These are phyloP conservation scores for Anacardium occidentale DNA, from an alignment of 345 rosid genomes.

Conservation along the genomic window DNA sequence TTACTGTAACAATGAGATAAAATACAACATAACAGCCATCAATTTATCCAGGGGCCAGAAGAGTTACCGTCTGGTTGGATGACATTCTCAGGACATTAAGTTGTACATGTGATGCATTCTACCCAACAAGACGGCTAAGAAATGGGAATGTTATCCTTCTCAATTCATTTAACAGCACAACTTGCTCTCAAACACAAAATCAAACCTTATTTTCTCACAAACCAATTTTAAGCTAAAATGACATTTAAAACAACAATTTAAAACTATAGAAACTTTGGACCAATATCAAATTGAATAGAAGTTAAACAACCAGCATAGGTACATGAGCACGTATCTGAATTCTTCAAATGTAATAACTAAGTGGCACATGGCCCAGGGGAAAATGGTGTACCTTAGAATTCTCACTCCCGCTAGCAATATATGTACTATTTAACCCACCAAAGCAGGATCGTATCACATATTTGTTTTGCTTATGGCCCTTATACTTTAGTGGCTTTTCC, in stretches of 20 bases:
- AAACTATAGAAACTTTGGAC: neutral
- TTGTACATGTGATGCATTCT: neutral
- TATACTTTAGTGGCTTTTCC: conserved; percentile 53
- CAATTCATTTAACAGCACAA: neutral
- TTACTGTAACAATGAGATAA: neutral
- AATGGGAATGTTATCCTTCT: neutral
- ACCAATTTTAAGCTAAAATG: neutral
- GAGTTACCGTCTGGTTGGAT: neutral
- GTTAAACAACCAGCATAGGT: neutral
- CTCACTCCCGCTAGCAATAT: conserved; percentile 92
- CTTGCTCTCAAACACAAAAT: conserved; percentile 1
- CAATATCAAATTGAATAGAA: neutral
- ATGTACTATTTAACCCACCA: conserved; percentile 72
- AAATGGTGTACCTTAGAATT: conserved; percentile 58
- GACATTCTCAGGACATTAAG: neutral
- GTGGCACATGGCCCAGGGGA: neutral
- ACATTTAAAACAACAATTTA: neutral
- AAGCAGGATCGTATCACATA: conserved; percentile 88
- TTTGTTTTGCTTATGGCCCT: conserved; percentile 73
- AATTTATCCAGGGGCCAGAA: neutral
- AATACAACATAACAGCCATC: neutral
- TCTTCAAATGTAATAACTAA: neutral
- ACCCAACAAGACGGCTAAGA: neutral
- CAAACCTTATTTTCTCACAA: neutral
- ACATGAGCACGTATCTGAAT: neutral